phyloP scores from a whole-genome alignment of 106 monocot genomes.

The Dactylorhiza incarnata region DNA sequence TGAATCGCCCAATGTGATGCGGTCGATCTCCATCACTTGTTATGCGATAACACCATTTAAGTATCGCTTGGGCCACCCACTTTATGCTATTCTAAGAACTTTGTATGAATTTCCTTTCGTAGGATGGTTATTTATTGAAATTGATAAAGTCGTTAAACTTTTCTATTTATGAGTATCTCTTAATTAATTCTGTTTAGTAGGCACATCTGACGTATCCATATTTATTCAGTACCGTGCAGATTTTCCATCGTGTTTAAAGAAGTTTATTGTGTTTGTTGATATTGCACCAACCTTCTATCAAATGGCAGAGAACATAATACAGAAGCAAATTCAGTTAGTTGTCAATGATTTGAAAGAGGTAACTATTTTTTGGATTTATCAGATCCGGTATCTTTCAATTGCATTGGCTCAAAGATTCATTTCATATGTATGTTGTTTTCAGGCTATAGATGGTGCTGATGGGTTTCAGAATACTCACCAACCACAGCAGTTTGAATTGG shows the following conservation, averaged over 20 bases:
- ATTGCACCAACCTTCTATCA: constrained; percentile 56
- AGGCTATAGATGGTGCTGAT: constrained; percentile 88
- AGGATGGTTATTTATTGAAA: not conserved
- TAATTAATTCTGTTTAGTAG: not conserved
- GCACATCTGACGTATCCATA: constrained; percentile 7
- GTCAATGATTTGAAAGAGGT: constrained; percentile 53
- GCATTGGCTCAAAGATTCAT: not conserved
- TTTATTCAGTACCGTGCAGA: constrained; percentile 75
- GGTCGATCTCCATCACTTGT: no score
- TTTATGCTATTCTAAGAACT: not conserved
- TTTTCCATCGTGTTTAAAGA: constrained; percentile 73
- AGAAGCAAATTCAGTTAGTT: constrained; percentile 69
- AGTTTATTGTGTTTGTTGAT: constrained; percentile 68
- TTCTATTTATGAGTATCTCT: not conserved
- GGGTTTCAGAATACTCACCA: constrained; percentile 94
- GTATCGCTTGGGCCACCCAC: not conserved
- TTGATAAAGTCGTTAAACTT: not conserved
- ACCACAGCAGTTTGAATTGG: constrained; percentile 60
- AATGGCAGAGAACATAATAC: constrained; percentile 62
- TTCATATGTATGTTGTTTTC: constrained; percentile 4
- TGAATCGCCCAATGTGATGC: no score
- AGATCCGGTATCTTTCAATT: not conserved
- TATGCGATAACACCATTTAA: no score
- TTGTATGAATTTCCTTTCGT: not conserved
- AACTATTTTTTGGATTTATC: not conserved